Conservation (phyloP, 1,284 basidiomycete species). For the Dichomitus squalens region DNA sequence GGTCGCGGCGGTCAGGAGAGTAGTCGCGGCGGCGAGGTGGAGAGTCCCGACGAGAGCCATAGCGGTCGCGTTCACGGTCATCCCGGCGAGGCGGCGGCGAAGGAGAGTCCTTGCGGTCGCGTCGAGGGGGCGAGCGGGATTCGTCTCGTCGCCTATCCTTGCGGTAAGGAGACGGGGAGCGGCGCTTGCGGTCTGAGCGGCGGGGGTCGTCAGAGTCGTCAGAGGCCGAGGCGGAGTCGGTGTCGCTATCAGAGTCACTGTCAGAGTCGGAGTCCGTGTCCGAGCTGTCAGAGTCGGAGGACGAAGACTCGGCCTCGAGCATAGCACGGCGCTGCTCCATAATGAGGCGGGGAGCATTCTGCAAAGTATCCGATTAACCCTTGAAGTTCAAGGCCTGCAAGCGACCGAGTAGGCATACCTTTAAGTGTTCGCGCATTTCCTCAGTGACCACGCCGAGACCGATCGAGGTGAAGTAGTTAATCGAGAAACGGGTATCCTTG, state of each 20-base stretch:
- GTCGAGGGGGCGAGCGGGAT: conserved; percentile 28
- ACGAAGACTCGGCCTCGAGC: conserved; percentile 74
- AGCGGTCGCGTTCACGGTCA: conserved; percentile 27
- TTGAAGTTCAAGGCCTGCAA: conserved; percentile 1
- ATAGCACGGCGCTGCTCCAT: conserved; percentile 91
- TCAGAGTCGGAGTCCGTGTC: conserved; percentile 41
- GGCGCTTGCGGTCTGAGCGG: conserved; percentile 31
- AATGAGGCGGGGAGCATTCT: conserved; percentile 90
- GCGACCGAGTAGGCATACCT: conserved; percentile 52
- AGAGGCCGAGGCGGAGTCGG: conserved; percentile 38
- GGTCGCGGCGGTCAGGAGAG: conserved; percentile 34
- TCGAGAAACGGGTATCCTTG: conserved; percentile 95
- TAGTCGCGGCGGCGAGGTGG: conserved; percentile 22
- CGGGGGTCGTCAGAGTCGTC: conserved; percentile 33
- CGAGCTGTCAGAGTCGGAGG: conserved; percentile 50
- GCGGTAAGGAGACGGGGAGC: conserved; percentile 36
- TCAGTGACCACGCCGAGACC: conserved; percentile 91
- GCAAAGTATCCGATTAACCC: background rate
- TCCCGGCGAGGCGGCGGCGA: conserved; percentile 32
- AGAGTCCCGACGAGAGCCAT: conserved; percentile 20
- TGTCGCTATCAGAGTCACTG: conserved; percentile 42
- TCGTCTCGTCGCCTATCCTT: conserved; percentile 24
- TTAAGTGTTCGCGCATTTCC: conserved; percentile 94
- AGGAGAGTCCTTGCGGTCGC: conserved; percentile 15
- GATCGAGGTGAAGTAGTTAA: conserved; percentile 98